Evolutionary conservation across 305 asterid species (phyloP), one percentile per base, ranked within the genome.

Genomic region (Ilex paraguariensis): DNA sequence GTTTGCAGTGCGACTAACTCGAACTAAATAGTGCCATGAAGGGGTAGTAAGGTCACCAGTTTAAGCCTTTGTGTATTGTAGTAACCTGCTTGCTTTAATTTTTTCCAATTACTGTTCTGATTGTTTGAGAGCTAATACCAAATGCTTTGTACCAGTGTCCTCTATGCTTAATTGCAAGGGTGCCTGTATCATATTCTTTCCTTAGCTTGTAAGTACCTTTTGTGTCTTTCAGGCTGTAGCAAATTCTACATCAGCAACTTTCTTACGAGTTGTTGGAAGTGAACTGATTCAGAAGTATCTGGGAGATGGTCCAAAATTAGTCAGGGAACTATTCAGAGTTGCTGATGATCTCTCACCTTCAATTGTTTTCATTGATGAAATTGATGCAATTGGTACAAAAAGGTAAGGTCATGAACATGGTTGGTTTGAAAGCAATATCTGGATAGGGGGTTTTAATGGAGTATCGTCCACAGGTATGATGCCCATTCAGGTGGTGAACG

Each of bases 401-500:
- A 88, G 96, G 98, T 91, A 54, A 69, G 67, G 5, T 45, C 33
- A 66, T 62, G 55, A 57, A 48, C 14, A 54, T 59, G 40, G 7
- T 54, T 63, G 36, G 60, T 55, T 57, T 61, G 48, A 54, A 63
- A 46, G 51, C 54, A 13, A 36, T 71, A 54, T 32, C 31, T 36
- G 11, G 28, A 7, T 44, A 50, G 7, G 48, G 59, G 60, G 39
- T 46, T 62, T 49, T 48, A 68, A 59, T 65, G 50, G 31, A 10
- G 15, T 67, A 59, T 56, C 50, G 1, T 58, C 44, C 53, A 12
- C 71, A 91, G 96, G 84, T 91, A 91, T 30, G 98, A 91, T 39
- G 98, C 98, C 3, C 96, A 91, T 70, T 91, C 95, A 8, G 98
- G 98, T 32, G 98, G 98, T 70, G 98, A 91, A 72, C 96, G 95